These are phyloP conservation scores for Torulaspora quercuum DNA, from an alignment of 805 yeast genomes.

Conservation along the genomic window DNA sequence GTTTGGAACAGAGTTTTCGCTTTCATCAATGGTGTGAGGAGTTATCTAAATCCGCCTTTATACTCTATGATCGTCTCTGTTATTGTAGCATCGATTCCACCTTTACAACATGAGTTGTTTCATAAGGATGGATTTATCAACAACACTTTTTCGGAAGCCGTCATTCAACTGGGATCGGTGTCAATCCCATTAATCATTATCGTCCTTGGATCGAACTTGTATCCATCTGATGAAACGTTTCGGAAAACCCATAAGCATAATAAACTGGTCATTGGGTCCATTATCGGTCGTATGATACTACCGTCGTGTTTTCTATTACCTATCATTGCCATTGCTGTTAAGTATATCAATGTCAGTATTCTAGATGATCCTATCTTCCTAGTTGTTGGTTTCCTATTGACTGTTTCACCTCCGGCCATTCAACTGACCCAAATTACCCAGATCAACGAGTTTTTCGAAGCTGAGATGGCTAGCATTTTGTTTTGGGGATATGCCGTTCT, in stretches of 20 bases:
- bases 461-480: slow-evolving; percentile 77
- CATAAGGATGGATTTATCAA: slow-evolving; percentile 57
- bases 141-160: slow-evolving; percentile 61
- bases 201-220: slow-evolving; percentile 73
- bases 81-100: slow-evolving; percentile 63
- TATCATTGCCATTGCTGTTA: slow-evolving; percentile 59
- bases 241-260: slow-evolving; percentile 60
- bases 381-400: slow-evolving; percentile 69
- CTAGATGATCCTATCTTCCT: slow-evolving; percentile 79
- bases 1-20: slow-evolving; percentile 11
- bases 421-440: slow-evolving; percentile 80
- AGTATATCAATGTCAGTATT: slow-evolving; percentile 60
- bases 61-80: slow-evolving; percentile 72
- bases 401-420: slow-evolving; percentile 80
- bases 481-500: slow-evolving; percentile 79
- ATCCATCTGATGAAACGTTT: slow-evolving; percentile 65
- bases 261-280: slow-evolving; percentile 64
- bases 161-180: slow-evolving; percentile 65
- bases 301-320: slow-evolving; percentile 70
- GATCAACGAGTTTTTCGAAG: slow-evolving; percentile 68
- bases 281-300: slow-evolving; percentile 71
- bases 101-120: slow-evolving; percentile 54
- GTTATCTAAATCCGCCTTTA: slow-evolving; percentile 76
- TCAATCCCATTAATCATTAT: slow-evolving; percentile 74
- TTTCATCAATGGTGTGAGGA: slow-evolving; percentile 30